Base-by-base conservation (phyloP, 768 basidiomycete species). In the Leccinum boreale region DNA sequence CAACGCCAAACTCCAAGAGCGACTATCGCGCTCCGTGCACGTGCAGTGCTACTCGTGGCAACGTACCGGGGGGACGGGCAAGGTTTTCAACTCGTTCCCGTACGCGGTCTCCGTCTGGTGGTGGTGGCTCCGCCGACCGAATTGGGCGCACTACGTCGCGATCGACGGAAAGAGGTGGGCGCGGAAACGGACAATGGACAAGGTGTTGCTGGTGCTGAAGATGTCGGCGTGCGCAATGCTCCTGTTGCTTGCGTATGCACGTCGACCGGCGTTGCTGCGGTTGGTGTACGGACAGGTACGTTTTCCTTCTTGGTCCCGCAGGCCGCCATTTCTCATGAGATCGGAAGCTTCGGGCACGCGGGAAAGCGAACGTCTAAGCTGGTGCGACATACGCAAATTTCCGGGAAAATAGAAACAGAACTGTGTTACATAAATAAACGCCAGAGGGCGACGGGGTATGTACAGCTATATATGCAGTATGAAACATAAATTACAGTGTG, bases 31-130 rank as follows among this genome's bases (percentile, higher is more conserved):
- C 14, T 61, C 60, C 8, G 61, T 65, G 49, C 71, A 70, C 19
- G 39, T 65, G 33, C 62, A 69, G 9, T 79, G 77, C 58, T 51
- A 60, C 19, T 78, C 79, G 12, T 81, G 78, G 77, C 77, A 79
- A 59, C 74, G 75, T 2, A 65, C 64, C 1, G 70, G 69, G 8
- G 68, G 73, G 6, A 68, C 53, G 6, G 79, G 79, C 4, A 79
- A 75, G 57, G 62, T 74, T 7, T 72, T 68, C 29, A 69, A 63
- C 49, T 70, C 75, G 6, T 81, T 80, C 57, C 80, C 77, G 31
- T 77, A 79, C 63, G 57, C 64, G 4, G 63, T 66, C 8, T 57
- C 62, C 3, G 42, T 65, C n/a, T 72, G 70, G 60, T 78, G 75
- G 71, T 69, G 67, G 63, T 70, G 68, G 68, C 67, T 75, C 35